These are phyloP conservation scores for Xylaria hypoxylon DNA, from an alignment of 2,329 filamentous ascomycete genomes.

Conservation along the genomic window DNA sequence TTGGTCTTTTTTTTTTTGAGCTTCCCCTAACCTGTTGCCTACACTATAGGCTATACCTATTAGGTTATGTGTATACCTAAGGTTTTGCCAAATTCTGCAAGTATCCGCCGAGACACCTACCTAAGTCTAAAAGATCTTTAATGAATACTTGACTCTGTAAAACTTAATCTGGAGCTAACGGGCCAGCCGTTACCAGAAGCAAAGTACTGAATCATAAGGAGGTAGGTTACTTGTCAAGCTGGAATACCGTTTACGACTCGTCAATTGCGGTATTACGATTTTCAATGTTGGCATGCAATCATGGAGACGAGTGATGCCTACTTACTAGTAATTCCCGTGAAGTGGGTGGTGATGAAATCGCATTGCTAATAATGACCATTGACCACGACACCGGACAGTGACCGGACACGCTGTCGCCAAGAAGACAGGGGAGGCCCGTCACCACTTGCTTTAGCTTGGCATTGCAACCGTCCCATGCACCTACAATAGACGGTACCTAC, in stretches of 20 bases:
- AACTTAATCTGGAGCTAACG: constrained; percentile 32
- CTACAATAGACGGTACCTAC: no score
- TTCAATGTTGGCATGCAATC: background rate
- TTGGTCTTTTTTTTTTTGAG: constrained; percentile 4
- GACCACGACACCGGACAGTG: constrained; percentile 9
- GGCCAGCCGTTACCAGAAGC: constrained; percentile 9
- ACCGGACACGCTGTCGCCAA: constrained; percentile 14
- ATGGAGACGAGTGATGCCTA: background rate
- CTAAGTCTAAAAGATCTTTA: constrained; percentile 8
- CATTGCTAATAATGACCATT: constrained; percentile 22
- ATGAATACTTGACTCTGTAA: constrained; percentile 19
- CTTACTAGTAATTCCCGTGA: no score
- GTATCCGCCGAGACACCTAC: background rate
- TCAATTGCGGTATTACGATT: background rate
- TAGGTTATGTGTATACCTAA: no score
- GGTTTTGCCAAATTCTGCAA: background rate
- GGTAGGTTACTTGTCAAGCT: background rate
- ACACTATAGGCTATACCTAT: background rate
- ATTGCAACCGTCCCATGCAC: constrained; percentile 16
- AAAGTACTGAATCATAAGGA: background rate
- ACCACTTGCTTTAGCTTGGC: constrained; percentile 26
- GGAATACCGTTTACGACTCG: background rate
- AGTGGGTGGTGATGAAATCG: constrained; percentile 4
- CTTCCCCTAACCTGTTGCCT: background rate
- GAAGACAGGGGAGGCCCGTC: constrained; percentile 27